Conservation (phyloP, 306 rosid species). For the Sicyos baderoa region DNA sequence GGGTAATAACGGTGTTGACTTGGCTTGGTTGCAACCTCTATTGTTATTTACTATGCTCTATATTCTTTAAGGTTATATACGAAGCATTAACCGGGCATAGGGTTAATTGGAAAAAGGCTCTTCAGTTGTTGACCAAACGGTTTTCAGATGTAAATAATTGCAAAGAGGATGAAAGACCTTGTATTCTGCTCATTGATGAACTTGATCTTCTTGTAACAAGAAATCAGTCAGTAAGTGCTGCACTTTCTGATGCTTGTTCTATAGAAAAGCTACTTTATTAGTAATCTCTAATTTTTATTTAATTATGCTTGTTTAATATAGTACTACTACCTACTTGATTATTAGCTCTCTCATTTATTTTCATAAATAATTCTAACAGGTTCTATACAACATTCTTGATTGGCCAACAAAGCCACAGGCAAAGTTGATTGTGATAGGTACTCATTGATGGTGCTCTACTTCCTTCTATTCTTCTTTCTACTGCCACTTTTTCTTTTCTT, state of each 20-base stretch:
- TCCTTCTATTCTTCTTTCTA: slow-evolving; percentile 2
- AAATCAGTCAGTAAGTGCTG: slow-evolving; percentile 72
- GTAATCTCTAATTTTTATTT: background rate
- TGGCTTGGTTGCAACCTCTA: slow-evolving; percentile 15
- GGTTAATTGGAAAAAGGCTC: slow-evolving; percentile 89
- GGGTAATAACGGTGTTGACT: slow-evolving; percentile 33
- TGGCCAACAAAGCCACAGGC: slow-evolving; percentile 95
- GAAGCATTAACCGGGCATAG: slow-evolving; percentile 85
- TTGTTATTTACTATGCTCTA: slow-evolving; percentile 15
- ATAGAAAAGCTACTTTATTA: background rate
- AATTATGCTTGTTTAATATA: background rate
- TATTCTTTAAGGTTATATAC: slow-evolving; percentile 62
- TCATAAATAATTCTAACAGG: slow-evolving; percentile 34
- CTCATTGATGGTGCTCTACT: background rate
- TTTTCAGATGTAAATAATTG: slow-evolving; percentile 66
- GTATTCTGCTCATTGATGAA: slow-evolving; percentile 91
- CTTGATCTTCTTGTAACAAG: slow-evolving; percentile 96
- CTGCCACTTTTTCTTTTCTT: background rate
- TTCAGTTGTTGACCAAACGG: slow-evolving; percentile 63
- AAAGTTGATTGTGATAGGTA: slow-evolving; percentile 84
- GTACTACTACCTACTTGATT: background rate
- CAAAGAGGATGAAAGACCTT: slow-evolving; percentile 66
- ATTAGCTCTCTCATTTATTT: slow-evolving; percentile 10
- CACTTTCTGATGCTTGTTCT: slow-evolving; percentile 21
- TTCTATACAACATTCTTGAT: slow-evolving; percentile 86